Percentiles rank a stretch among this genome's conserved stretches.
Evolutionary conservation across 441 rosid species (phyloP).

Genomic region (Melastoma candidum): DNA sequence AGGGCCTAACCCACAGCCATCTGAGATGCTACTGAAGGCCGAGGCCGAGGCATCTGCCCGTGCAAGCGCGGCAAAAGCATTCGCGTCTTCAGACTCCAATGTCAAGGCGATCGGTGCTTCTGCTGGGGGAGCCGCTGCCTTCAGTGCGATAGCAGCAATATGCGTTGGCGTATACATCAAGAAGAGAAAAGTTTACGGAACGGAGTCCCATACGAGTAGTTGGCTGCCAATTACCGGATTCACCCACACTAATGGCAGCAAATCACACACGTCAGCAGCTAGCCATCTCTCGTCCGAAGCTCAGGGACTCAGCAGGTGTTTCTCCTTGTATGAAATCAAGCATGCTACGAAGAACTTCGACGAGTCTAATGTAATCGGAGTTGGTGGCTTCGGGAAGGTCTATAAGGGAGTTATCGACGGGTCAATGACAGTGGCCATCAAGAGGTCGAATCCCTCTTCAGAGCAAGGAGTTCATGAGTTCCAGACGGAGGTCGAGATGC

Average conservation of each 20-base stretch:
- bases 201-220: conserved; percentile 32
- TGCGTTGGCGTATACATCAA: conserved; percentile 24
- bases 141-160: conserved; percentile 36
- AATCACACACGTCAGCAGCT: conserved; percentile 34
- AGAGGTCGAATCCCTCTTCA: conserved; percentile 58
- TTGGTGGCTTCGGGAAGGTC: conserved; percentile 76
- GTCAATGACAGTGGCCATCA: conserved; percentile 44
- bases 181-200: conserved; percentile 23
- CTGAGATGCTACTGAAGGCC: conserved; percentile 30
- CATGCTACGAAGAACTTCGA: conserved; percentile 46
- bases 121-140: conserved; percentile 45
- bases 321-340: conserved; percentile 41
- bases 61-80: conserved; percentile 8
- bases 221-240: conserved; percentile 46
- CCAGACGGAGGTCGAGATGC: conserved; percentile 62
- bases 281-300: conserved; percentile 49
- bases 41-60: conserved; percentile 9
- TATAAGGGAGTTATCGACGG: conserved; percentile 52
- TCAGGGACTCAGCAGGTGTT: conserved; percentile 54
- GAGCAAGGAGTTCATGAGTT: conserved; percentile 74
- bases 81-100: conserved; percentile 2
- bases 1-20: conserved; percentile 47
- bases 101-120: conserved; percentile 28
- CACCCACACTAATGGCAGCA: conserved; percentile 33
- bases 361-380: conserved; percentile 55